phyloP scores from a whole-genome alignment of 345 rosid genomes.

The Syzygium aqueum region DNA sequence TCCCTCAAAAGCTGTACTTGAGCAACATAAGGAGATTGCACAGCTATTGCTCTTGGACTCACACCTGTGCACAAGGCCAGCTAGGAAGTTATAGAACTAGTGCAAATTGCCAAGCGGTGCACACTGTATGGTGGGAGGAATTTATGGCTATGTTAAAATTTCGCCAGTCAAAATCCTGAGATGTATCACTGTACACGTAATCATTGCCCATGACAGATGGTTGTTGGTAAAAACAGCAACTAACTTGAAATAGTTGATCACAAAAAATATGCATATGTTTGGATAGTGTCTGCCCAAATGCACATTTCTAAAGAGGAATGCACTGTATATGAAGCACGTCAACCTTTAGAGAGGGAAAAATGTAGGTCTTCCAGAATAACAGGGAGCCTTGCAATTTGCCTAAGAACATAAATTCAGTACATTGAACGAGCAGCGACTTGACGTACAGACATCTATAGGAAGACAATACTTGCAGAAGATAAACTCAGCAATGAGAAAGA shows the following conservation, averaged over 20 bases:
- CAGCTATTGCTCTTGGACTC: constrained; percentile 64
- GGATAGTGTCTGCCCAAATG: neutral
- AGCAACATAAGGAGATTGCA: constrained; percentile 97
- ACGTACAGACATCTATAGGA: neutral
- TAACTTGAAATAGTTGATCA: neutral
- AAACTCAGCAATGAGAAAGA: neutral
- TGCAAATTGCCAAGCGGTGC: neutral
- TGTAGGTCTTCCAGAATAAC: neutral
- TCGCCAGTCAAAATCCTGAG: neutral
- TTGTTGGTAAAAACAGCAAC: neutral
- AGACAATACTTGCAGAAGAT: neutral
- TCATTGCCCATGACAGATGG: neutral
- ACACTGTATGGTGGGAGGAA: neutral
- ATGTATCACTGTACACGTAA: neutral
- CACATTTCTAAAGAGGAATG: neutral
- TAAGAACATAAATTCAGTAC: neutral
- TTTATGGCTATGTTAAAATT: neutral
- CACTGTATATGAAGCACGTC: neutral
- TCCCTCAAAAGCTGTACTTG: constrained; percentile 92
- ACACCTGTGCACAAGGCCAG: constrained; percentile 47
- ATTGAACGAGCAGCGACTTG: neutral
- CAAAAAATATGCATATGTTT: neutral
- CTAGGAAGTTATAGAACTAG: neutral
- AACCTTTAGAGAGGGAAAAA: neutral
- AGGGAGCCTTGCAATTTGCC: neutral